phyloP scores from a whole-genome alignment of 371 early-diverging fungal species.

The Mucor sp. region DNA sequence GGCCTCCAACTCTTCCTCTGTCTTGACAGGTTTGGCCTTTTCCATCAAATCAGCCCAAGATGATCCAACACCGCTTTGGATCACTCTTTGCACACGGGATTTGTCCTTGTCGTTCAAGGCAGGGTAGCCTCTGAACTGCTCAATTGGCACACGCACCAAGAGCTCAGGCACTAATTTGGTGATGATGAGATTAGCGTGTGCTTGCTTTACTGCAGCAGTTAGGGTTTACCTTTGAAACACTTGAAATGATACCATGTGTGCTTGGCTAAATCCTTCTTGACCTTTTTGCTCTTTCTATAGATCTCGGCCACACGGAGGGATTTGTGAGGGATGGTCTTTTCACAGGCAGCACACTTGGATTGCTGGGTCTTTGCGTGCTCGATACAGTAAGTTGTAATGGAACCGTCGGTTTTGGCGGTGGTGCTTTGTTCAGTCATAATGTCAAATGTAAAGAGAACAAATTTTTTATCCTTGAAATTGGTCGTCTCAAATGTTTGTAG shows the following conservation, averaged over 20 bases:
- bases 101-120: constrained; percentile 46
- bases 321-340: constrained; percentile 50
- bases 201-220: neutral
- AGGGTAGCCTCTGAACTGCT: constrained; percentile 44
- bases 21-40: constrained; percentile 36
- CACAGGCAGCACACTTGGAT: constrained; percentile 48
- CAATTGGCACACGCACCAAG: constrained; percentile 37
- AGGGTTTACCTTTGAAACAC: constrained; percentile 51
- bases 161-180: constrained; percentile 33
- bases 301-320: constrained; percentile 55
- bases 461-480: neutral
- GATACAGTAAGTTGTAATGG: constrained; percentile 56
- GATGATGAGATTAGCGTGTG: neutral
- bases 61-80: constrained; percentile 48
- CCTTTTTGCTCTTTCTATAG: constrained; percentile 53
- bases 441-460: neutral
- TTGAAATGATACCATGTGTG: constrained; percentile 62
- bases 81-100: constrained; percentile 43
- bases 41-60: constrained; percentile 43
- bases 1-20: constrained; percentile 39
- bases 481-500: neutral
- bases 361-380: constrained; percentile 51
- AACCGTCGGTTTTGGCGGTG: constrained; percentile 1
- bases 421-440: constrained; percentile 18
- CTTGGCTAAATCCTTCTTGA: constrained; percentile 57